Percentiles rank a stretch among this genome's conserved stretches.
These are phyloP conservation scores for Aspergillus nidulans DNA, from an alignment of 495 filamentous ascomycete genomes.

Conservation along the genomic window DNA sequence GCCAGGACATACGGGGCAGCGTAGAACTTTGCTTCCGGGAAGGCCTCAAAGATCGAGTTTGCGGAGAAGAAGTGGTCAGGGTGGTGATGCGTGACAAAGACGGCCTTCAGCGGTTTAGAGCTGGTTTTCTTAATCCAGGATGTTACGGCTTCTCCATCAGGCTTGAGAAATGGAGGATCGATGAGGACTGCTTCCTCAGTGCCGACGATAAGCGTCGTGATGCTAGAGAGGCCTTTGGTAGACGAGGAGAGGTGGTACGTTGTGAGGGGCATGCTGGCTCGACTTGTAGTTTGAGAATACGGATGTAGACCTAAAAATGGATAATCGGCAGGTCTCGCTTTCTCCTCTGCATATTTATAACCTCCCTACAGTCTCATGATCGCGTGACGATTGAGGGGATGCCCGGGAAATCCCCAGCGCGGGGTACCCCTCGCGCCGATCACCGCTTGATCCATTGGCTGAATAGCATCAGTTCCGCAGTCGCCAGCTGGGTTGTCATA, in stretches of 20 bases:
- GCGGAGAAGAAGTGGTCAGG: conserved; percentile 32
- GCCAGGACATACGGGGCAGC: conserved; percentile 29
- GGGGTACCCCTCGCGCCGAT: too few relatives aligned
- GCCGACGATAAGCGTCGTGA: conserved; percentile 17
- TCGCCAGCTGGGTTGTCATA: too few relatives aligned
- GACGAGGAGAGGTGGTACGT: conserved; percentile 18
- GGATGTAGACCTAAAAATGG: too few relatives aligned
- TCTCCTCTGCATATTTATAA: too few relatives aligned
- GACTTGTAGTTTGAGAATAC: too few relatives aligned
- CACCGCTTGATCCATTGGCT: too few relatives aligned
- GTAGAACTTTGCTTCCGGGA: conserved; percentile 20
- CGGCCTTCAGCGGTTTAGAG: conserved; percentile 15
- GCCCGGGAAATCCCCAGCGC: too few relatives aligned
- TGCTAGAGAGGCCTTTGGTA: conserved; percentile 17
- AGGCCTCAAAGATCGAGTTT: conserved; percentile 27
- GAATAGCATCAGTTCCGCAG: too few relatives aligned
- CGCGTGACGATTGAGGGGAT: too few relatives aligned
- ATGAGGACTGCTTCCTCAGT: conserved; percentile 9
- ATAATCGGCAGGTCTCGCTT: too few relatives aligned
- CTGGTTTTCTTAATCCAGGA: conserved; percentile 19
- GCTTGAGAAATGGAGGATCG: conserved; percentile 19
- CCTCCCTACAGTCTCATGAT: too few relatives aligned
- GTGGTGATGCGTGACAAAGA: conserved; percentile 33
- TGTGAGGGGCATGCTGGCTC: conserved; percentile 9
- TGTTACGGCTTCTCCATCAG: conserved; percentile 18